Conservation (phyloP, 768 basidiomycete genomes). For the Mycena floridula region DNA sequence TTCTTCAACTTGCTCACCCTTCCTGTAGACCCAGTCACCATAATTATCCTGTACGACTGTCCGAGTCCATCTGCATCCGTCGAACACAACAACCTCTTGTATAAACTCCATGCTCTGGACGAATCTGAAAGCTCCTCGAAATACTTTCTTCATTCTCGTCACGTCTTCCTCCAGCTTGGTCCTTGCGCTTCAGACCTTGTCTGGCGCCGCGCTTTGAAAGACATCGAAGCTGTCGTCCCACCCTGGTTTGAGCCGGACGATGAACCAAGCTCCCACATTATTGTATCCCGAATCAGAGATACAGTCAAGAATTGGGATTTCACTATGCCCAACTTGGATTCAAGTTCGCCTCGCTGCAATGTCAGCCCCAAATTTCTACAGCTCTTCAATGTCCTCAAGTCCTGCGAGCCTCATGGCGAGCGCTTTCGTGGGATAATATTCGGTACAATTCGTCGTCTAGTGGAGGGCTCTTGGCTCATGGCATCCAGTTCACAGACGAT, state of each 20-base stretch:
- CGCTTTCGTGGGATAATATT: conserved; percentile 60
- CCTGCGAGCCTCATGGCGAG: conserved; percentile 46
- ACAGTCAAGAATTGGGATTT: conserved; percentile 58
- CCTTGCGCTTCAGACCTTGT: conserved; percentile 63
- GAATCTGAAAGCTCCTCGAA: conserved; percentile 27
- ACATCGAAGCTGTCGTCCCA: conserved; percentile 25
- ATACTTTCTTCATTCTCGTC: conserved; percentile 41
- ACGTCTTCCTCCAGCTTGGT: conserved; percentile 50
- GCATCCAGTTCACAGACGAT: conserved; percentile 42
- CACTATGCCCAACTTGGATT: conserved; percentile 55
- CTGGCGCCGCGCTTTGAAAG: conserved; percentile 52
- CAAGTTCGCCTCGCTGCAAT: conserved; percentile 54
- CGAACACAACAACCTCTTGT: conserved; percentile 39
- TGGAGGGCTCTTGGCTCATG: conserved; percentile 5
- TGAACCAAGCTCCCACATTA: conserved; percentile 19
- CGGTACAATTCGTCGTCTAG: conserved; percentile 33
- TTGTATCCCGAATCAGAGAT: conserved; percentile 14
- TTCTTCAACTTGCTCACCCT: conserved; percentile 12
- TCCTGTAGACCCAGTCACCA: conserved; percentile 5
- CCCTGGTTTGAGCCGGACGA: conserved; percentile 30
- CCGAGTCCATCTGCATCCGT: conserved; percentile 24
- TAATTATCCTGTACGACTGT: conserved; percentile 14
- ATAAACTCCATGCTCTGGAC: conserved; percentile 41
- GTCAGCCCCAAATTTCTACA: conserved; percentile 62
- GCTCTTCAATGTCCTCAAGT: conserved; percentile 52